Evolutionary conservation across 2,329 filamentous ascomycete species (phyloP).

Genomic region (Tolypocladium nubicola): DNA sequence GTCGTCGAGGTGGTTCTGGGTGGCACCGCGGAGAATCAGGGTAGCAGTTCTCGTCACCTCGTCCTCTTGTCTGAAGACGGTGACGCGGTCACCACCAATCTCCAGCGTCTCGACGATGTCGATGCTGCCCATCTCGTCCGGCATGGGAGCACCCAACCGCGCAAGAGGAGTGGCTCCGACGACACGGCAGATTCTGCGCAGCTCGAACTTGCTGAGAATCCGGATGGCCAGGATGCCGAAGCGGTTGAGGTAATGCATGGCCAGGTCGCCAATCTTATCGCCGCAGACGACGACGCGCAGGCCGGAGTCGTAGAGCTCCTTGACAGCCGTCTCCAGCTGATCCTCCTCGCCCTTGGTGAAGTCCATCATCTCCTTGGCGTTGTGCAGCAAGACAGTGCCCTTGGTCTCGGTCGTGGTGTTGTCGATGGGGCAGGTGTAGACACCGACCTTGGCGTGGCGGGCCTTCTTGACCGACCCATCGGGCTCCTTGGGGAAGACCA

Average conservation of each 20-base stretch:
- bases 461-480: slow-evolving; percentile 87
- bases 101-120: slow-evolving; percentile 95
- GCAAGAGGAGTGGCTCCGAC: slow-evolving; percentile 95
- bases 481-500: slow-evolving; percentile 97
- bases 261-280: slow-evolving; percentile 88
- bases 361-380: slow-evolving; percentile 96
- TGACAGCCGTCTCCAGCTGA: slow-evolving; percentile 83
- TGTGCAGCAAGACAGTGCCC: slow-evolving; percentile 92
- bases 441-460: slow-evolving; percentile 85
- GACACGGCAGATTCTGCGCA: slow-evolving; percentile 87
- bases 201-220: slow-evolving; percentile 95
- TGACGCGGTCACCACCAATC: slow-evolving; percentile 95
- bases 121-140: slow-evolving; percentile 95
- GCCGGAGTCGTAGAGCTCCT: slow-evolving; percentile 91
- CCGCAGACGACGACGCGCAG: slow-evolving; percentile 87
- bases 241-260: slow-evolving; percentile 95
- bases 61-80: slow-evolving; percentile 94
- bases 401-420: slow-evolving; percentile 96
- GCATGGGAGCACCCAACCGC: slow-evolving; percentile 92
- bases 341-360: slow-evolving; percentile 95
- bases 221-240: slow-evolving; percentile 95
- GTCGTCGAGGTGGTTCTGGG: slow-evolving; percentile 96
- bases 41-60: slow-evolving; percentile 89
- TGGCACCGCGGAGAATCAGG: slow-evolving; percentile 86
- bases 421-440: slow-evolving; percentile 94